Base-by-base conservation (phyloP, 495 filamentous ascomycete genomes). In the Aspergillus steynii region DNA sequence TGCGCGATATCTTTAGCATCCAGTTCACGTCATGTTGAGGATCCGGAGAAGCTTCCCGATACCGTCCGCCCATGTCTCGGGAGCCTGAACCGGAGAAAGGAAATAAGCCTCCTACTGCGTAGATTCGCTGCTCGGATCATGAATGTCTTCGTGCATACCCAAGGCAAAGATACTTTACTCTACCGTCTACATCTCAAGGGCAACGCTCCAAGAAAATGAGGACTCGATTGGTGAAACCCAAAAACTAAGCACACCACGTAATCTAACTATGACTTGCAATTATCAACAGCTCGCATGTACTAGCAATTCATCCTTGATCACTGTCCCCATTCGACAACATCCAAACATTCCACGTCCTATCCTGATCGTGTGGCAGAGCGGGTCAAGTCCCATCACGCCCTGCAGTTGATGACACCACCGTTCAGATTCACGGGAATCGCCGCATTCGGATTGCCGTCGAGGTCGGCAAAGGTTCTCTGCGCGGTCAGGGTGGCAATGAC, bases 351-450 rank as follows among this genome's bases (percentile, higher is more conserved):
- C 37, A 15, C 37, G 1, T 42, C 37, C 14, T 42, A 2, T 14
- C 37, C 12, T 42, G 10, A 12, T 42, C 12, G 37, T 14, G 9
- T 14, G 9, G 14, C 37, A 42, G 10, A 42, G 9, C 37, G 37
- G 14, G 12, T 10, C 1, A 10, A 3, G 1, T 42, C 9, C 37
- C 37, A 42, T 89, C 70, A 82, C 29, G 47, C 64, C 37, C 45
- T 37, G 60, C 70, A 72, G 49, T 53, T 61, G 50, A 72, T 62
- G 1, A 15, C 20, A 9, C 29, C 63, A 4, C 34, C 48, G 48
- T 58, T 61, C 15, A 72, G 42, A n/a, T 70, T 58, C 42, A 72
- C 53, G 12, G 68, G 63, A 49, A 46, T 59, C 10, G 34, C 59
- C 3, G 50, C 29, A 15, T n/a, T 32, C 4, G 70, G 61, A 6